These are phyloP conservation scores for Curvularia hawaiiensis DNA, from an alignment of 2,329 filamentous ascomycete genomes.

Conservation along the genomic window DNA sequence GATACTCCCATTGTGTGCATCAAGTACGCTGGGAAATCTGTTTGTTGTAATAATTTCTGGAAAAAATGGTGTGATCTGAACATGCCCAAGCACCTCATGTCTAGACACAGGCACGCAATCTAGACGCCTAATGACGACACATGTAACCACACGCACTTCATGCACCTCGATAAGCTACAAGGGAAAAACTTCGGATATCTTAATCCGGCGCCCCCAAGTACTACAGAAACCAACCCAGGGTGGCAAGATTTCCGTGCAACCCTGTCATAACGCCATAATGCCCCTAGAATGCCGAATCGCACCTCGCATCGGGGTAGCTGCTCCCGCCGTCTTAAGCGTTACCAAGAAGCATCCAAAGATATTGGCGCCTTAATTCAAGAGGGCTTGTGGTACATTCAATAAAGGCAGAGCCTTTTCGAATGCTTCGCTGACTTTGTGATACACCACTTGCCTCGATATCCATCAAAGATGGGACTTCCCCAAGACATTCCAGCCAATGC, in stretches of 20 bases:
- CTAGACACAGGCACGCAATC: constrained; percentile 9
- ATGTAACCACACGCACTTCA: not conserved
- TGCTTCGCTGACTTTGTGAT: not conserved
- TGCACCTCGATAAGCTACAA: constrained; percentile 1
- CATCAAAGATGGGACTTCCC: constrained; percentile 1
- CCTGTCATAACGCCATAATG: constrained; percentile 13
- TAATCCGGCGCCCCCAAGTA: not conserved
- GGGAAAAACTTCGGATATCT: not conserved
- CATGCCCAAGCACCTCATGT: not conserved
- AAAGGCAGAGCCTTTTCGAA: not conserved
- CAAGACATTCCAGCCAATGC: constrained; percentile 3
- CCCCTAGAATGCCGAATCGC: constrained; percentile 12
- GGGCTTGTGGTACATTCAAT: not conserved
- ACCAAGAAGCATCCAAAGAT: not conserved
- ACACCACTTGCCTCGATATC: not conserved
- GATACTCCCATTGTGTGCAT: too few relatives aligned
- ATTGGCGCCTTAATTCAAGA: not conserved
- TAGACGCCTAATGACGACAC: constrained; percentile 8
- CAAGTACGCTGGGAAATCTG: not conserved
- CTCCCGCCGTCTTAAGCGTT: not conserved
- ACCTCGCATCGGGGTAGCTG: not conserved
- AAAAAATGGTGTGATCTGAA: not conserved
- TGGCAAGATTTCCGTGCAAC: not conserved
- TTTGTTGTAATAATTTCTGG: not conserved
- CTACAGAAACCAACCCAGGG: not conserved